phyloP scores from a whole-genome alignment of 2,329 filamentous ascomycete species.

The Orbilia quercus region DNA sequence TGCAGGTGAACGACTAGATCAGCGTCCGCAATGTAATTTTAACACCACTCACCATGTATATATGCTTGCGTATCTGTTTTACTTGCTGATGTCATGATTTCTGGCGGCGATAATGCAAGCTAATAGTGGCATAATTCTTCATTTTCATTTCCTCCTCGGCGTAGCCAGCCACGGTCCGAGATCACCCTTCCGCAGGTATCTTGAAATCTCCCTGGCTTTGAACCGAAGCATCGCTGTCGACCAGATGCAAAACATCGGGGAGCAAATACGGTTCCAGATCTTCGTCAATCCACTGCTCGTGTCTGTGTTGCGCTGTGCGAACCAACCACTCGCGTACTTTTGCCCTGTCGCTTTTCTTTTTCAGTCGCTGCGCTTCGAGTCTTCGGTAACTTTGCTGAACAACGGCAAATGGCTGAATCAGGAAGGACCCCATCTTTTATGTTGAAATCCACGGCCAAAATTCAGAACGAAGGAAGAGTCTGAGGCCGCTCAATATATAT shows the following conservation, averaged over 20 bases:
- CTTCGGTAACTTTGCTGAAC: slow-evolving; percentile 45
- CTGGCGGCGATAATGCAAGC: no score
- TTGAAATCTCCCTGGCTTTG: background rate
- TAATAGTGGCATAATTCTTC: no score
- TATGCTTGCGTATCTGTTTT: no score
- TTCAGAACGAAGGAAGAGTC: background rate
- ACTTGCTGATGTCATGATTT: no score
- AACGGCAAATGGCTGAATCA: slow-evolving; percentile 33
- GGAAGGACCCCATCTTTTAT: slow-evolving; percentile 49
- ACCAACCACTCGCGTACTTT: slow-evolving; percentile 47
- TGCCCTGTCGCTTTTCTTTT: slow-evolving; percentile 45
- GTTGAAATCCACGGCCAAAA: background rate
- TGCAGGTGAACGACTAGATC: no score
- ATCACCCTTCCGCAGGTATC: no score
- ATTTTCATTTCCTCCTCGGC: no score
- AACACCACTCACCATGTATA: no score
- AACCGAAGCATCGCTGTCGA: slow-evolving; percentile 24
- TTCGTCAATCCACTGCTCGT: slow-evolving; percentile 53
- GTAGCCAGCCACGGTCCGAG: no score
- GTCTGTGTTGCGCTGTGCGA: slow-evolving; percentile 42
- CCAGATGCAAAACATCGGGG: slow-evolving; percentile 33
- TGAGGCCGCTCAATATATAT: background rate
- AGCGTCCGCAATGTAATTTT: no score
- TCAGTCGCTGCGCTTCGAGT: slow-evolving; percentile 41
- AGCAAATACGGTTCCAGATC: slow-evolving; percentile 39